Evolutionary conservation across 352 stramenopile species (phyloP).

Genomic region (Nothophytophthora sp.): DNA sequence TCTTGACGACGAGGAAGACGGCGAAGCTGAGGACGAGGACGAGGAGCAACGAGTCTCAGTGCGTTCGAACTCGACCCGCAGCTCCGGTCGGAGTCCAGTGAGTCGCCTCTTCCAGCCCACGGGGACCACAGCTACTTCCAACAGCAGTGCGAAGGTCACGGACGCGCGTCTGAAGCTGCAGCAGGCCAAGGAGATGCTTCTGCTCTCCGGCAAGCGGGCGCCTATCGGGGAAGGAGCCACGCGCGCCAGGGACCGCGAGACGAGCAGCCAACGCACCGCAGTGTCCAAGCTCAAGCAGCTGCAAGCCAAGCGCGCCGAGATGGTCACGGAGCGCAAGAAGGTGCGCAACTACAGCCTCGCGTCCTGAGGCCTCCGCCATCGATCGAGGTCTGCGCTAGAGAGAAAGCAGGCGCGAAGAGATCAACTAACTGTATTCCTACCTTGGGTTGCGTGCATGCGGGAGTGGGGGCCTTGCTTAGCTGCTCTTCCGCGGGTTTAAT

Average conservation of each 20-base stretch:
- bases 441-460: too few relatives aligned
- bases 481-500: constrained; percentile 12
- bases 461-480: constrained; percentile 15
- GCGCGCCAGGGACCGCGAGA: constrained; percentile 57
- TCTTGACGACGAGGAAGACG: constrained; percentile 8
- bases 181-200: constrained; percentile 75
- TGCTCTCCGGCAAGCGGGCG: constrained; percentile 62
- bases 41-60: neutral
- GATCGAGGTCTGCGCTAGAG: neutral
- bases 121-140: too few relatives aligned
- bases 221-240: constrained; percentile 5
- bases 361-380: constrained; percentile 12
- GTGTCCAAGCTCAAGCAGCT: constrained; percentile 76
- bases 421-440: constrained; percentile 40
- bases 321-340: constrained; percentile 75
- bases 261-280: constrained; percentile 52
- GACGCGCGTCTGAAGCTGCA: constrained; percentile 66
- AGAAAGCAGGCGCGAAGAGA: constrained; percentile 17
- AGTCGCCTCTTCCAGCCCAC: constrained; percentile 5
- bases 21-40: neutral
- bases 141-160: constrained; percentile 38
- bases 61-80: constrained; percentile 1
- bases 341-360: constrained; percentile 80
- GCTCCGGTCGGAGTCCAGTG: constrained; percentile 4
- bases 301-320: constrained; percentile 71